Base-by-base conservation (phyloP, 1,284 basidiomycete species). In the Mycena sp. region DNA sequence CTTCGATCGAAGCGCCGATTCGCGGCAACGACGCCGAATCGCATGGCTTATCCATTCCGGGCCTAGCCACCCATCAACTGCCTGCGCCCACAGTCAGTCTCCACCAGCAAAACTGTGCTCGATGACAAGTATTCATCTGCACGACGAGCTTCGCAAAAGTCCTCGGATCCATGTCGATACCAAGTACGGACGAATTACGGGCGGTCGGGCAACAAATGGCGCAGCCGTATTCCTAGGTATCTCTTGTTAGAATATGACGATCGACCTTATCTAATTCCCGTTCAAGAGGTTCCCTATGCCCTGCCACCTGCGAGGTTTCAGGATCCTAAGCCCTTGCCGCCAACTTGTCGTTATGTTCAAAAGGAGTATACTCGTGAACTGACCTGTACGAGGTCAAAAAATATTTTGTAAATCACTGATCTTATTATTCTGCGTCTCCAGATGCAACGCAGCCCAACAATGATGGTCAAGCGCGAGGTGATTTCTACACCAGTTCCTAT, bases 241-340 rank as follows among this genome's bases (percentile, higher is more conserved):
- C 77, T 69, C 10, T 17, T 28, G 43, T n/a, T 25, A n/a, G n/a
- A n/a, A n/a, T n/a, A n/a, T n/a, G n/a, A n/a, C n/a, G n/a, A n/a
- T n/a, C n/a, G n/a, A n/a, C n/a, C 17, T 44, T 41, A 19, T 43
- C 49, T 56, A 5, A 60, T 28, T 43, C 53, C 52, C 7, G 17
- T 23, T 1, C 12, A 32, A 92, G 90, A 93, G 77, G 79, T 94
- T 30, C 91, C 91, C 0, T 93, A 91, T 71, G 90, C 87, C 1
- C 73, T 88, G 23, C 84, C 86, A 41, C 88, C 88, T 0, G 74
- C 70, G 28, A 81, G 90, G 28, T 93, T 91, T 70, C 77, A 85
- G 51, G 86, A 92, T 70, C 86, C 90, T 1, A 69, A 81, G 32
- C 80, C 85, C 0, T 75, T 93, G 2, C 86, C 88, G 1, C 50